A percentile compares a stretch with the other conserved stretches of the same genome.
phyloP scores from a whole-genome alignment of 352 stramenopile species.

The Peronospora farinosa region DNA sequence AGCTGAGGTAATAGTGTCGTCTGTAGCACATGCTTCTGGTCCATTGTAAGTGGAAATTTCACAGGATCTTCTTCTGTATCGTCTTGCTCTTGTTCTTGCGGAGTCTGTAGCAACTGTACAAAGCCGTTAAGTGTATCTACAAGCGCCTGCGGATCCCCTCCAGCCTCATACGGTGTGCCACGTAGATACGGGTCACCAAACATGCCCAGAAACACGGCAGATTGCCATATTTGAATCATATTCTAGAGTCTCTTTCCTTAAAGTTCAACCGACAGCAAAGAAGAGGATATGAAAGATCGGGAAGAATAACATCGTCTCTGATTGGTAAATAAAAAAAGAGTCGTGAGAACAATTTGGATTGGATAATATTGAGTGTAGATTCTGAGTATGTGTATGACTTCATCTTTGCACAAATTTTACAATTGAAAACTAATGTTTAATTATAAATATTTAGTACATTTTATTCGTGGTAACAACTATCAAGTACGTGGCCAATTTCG shows the following conservation, averaged over 20 bases:
- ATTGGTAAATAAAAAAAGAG: neutral
- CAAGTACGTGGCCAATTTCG: slow-evolving; percentile 1
- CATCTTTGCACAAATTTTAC: too few relatives aligned
- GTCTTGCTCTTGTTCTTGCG: slow-evolving; percentile 7
- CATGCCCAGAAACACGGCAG: slow-evolving; percentile 58
- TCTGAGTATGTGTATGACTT: too few relatives aligned
- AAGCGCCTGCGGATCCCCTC: slow-evolving; percentile 61
- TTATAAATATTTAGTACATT: too few relatives aligned
- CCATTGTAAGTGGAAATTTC: slow-evolving; percentile 40
- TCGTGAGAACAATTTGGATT: neutral
- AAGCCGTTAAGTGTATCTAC: slow-evolving; percentile 42
- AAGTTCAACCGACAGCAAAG: neutral
- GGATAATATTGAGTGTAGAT: neutral
- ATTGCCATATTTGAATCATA: slow-evolving; percentile 37
- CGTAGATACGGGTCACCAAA: slow-evolving; percentile 79
- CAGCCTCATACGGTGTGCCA: slow-evolving; percentile 70
- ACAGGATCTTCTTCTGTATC: slow-evolving; percentile 26
- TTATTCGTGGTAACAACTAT: too few relatives aligned
- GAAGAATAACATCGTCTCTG: neutral
- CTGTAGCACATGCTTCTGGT: slow-evolving; percentile 48
- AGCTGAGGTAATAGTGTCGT: slow-evolving; percentile 53
- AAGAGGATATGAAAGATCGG: neutral
- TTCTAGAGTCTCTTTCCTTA: neutral
- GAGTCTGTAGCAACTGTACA: slow-evolving; percentile 33
- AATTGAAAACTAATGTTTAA: too few relatives aligned